Evolutionary conservation across 2,329 filamentous ascomycete genomes (phyloP).

Genomic region (Rutstroemia sp.): DNA sequence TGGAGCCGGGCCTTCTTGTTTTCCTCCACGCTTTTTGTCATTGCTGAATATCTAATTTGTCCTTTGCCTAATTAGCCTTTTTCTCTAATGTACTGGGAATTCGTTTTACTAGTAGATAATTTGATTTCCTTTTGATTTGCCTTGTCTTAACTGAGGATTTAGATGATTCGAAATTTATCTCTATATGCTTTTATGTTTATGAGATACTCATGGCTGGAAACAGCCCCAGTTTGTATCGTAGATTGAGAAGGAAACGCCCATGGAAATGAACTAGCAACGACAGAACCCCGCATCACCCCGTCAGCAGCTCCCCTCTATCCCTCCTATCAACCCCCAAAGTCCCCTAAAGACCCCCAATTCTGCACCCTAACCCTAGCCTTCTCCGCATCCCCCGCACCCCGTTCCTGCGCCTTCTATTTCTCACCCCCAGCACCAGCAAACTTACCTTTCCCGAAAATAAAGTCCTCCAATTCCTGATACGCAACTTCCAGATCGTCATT

Average conservation of each 20-base stretch:
- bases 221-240: no score
- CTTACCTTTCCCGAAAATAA: conserved; percentile 33
- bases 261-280: no score
- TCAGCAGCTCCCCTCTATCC: no score
- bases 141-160: neutral
- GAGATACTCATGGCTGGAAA: no score
- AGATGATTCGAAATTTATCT: neutral
- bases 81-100: conserved; percentile 26
- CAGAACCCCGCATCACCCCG: no score
- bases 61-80: conserved; percentile 32
- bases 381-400: neutral
- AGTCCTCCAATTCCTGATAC: conserved; percentile 45
- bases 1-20: conserved; percentile 20
- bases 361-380: neutral
- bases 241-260: no score
- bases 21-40: conserved; percentile 21
- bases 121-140: neutral
- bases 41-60: conserved; percentile 26
- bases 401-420: neutral
- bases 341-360: no score
- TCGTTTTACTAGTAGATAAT: conserved; percentile 25
- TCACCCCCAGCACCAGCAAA: neutral
- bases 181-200: neutral
- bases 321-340: no score
- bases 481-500: conserved; percentile 57